phyloP scores from a whole-genome alignment of 108 stramenopile genomes.

The Skeletonema tropicum region DNA sequence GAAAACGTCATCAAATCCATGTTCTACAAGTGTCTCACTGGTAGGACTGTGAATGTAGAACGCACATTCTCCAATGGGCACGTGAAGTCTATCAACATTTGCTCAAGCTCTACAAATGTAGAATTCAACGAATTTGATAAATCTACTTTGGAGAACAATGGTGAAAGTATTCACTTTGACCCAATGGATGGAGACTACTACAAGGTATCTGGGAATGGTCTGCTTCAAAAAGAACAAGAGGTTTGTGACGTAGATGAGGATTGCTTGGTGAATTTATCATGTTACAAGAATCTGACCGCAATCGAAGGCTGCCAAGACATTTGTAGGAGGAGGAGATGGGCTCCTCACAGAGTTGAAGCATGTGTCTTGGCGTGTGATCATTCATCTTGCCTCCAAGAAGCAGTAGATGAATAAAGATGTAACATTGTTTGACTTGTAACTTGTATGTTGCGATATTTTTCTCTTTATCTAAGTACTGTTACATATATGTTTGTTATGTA shows the following conservation, averaged over 20 bases:
- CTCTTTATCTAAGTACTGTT: neutral
- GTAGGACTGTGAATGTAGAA: conserved; percentile 15
- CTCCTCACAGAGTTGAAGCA: neutral
- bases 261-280: conserved; percentile 3
- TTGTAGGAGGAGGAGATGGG: neutral
- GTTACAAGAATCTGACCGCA: neutral
- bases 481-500: neutral
- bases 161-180: neutral
- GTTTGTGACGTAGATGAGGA: conserved; percentile 24
- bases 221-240: conserved; percentile 17
- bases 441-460: neutral
- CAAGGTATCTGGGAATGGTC: conserved; percentile 7
- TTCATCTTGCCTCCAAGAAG: neutral
- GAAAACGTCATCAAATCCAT: neutral
- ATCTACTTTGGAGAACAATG: conserved; percentile 9
- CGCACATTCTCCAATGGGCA: conserved; percentile 13
- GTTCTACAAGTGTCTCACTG: conserved; percentile 13
- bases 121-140: neutral
- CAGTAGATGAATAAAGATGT: neutral
- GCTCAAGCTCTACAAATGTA: conserved; percentile 5
- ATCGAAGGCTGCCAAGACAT: neutral
- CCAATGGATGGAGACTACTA: conserved; percentile 14
- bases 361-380: neutral
- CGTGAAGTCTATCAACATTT: neutral
- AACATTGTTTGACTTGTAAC: neutral